Base-by-base conservation (phyloP, 768 basidiomycete species). In the Leccinum subgranulosum region DNA sequence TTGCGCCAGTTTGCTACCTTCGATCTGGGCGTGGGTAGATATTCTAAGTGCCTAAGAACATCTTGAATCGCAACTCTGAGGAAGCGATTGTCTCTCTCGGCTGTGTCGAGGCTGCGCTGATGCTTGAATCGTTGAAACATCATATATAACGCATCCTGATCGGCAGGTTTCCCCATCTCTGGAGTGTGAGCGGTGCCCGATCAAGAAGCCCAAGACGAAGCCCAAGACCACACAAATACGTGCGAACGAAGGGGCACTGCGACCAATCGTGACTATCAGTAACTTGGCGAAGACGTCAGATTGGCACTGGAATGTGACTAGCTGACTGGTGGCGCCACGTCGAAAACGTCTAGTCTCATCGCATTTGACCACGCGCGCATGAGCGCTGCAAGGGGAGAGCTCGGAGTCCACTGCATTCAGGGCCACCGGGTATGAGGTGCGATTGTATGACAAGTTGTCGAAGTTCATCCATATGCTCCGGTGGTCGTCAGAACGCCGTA, bases 71-170 rank as follows among this genome's bases (percentile, higher is more conserved):
- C 21, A 9, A 15, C 9, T 15, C 6, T 1, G 8, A 27, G 27
- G 27, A 27, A 29, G 39, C 23, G 23, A 51, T 17, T 17, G n/a
- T n/a, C 11, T 8, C 15, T 8, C 46, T 19, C 15, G 5, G 49
- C 60, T 47, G 49, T 51, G 55, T 33, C 39, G 36, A 33, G 55
- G 45, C 61, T 60, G 62, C 46, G 62, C 17, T 56, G 49, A 54
- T 46, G 41, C 28, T 52, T 51, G 54, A 43, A 43, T 46, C 6
- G 33, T 9, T 9, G 41, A 12, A 41, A 47, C 27, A 23, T 54
- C 27, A 0, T 4, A 29, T 23, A 29, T 25, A 15, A 31, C 3
- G 25, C 12, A 39, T 25, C 7, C 33, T 21, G 12, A 34, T 46
- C 29, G 8, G 25, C 43, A 4, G 7, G n/a, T 56, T 28, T n/a